These are phyloP conservation scores for Lentinus brumalis DNA, from an alignment of 768 basidiomycete genomes.

Conservation along the genomic window DNA sequence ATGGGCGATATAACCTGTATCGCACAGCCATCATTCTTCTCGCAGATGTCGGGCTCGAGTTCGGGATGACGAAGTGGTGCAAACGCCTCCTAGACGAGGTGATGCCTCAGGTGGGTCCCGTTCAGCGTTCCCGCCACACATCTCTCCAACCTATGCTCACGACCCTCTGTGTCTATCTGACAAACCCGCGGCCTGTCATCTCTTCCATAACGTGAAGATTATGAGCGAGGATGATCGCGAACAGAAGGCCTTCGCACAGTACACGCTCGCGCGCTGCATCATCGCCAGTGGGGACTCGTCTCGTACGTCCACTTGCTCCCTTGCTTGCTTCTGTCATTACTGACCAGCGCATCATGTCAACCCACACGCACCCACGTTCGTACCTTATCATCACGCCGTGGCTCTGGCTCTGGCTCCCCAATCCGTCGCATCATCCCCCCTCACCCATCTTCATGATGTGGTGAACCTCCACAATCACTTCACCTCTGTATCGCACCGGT, in stretches of 20 bases:
- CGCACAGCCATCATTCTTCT: conserved; percentile 70
- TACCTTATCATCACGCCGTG: not conserved
- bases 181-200: not conserved
- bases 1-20: conserved; percentile 66
- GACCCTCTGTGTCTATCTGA: not conserved
- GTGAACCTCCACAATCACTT: not conserved
- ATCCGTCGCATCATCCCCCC: not conserved
- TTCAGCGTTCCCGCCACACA: not conserved
- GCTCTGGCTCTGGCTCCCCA: not conserved
- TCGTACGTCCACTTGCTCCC: conserved; percentile 37
- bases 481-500: not conserved
- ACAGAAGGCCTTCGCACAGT: conserved; percentile 73
- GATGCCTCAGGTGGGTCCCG: conserved; percentile 68
- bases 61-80: conserved; percentile 70
- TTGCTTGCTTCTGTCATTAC: not conserved
- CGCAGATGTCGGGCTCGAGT: conserved; percentile 78
- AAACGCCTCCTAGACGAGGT: conserved; percentile 71
- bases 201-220: conserved; percentile 45
- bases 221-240: conserved; percentile 74
- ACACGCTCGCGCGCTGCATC: conserved; percentile 74
- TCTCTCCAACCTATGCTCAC: not conserved
- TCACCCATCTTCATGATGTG: not conserved
- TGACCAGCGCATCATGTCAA: not conserved
- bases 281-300: conserved; percentile 55
- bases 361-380: not conserved